A percentile compares a stretch with the other conserved stretches of the same genome.
Conservation (phyloP, 768 basidiomycete species). For the Tephrocybe sp. region DNA sequence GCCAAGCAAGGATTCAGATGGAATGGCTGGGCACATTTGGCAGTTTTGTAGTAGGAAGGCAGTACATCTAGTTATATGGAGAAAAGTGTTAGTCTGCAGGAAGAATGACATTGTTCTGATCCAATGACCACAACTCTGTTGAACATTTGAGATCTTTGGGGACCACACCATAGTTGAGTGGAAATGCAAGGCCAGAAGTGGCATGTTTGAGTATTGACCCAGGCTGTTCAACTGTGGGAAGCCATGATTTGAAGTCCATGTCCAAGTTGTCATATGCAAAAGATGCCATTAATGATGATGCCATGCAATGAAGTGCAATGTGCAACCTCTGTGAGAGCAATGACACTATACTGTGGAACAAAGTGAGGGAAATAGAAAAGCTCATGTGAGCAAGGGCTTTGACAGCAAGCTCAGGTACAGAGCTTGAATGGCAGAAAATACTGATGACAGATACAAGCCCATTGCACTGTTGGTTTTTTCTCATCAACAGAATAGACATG, state of each 20-base stretch:
- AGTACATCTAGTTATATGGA: neutral
- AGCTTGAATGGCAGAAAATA: conserved; percentile 36
- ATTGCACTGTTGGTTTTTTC: conserved; percentile 15
- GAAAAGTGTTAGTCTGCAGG: neutral
- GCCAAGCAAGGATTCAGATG: neutral
- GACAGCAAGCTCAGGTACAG: conserved; percentile 23
- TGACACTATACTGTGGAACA: conserved; percentile 17
- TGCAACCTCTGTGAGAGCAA: conserved; percentile 20
- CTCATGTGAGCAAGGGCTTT: conserved; percentile 24
- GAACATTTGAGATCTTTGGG: conserved; percentile 30
- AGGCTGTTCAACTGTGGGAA: conserved; percentile 29
- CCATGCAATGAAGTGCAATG: neutral
- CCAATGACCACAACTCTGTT: conserved; percentile 28
- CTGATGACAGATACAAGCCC: conserved; percentile 12
- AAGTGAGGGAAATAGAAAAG: conserved; percentile 19
- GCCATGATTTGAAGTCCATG: conserved; percentile 28
- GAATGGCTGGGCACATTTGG: neutral
- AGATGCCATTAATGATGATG: conserved; percentile 19
- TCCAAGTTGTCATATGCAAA: conserved; percentile 47
- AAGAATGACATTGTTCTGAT: neutral
- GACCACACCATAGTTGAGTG: conserved; percentile 21
- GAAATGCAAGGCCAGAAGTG: conserved; percentile 32
- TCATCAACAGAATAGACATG: neutral
- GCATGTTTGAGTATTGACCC: conserved; percentile 27
- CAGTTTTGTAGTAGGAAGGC: neutral